Evolutionary conservation across 1,284 basidiomycete genomes (phyloP).

Genomic region (Rhodotorula glutinis): DNA sequence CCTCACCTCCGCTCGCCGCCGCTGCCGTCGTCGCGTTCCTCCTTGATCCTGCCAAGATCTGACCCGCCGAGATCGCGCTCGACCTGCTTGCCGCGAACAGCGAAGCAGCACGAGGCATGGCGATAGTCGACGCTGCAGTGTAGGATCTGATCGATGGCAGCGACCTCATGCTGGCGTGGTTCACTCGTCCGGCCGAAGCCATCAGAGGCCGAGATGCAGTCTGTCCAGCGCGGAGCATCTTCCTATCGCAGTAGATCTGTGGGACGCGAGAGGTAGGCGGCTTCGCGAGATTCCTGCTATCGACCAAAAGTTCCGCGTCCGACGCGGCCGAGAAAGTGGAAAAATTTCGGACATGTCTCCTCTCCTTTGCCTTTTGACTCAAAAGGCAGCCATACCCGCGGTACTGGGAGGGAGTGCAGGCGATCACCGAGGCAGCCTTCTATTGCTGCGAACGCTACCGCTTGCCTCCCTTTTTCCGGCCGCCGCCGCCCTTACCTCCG

Average conservation of each 20-base stretch:
- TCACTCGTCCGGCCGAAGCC: not conserved
- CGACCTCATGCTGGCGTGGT: not conserved
- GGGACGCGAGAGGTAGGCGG: not conserved
- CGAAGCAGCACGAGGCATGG: not conserved
- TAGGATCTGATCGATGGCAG: not conserved
- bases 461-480: conserved; percentile 36
- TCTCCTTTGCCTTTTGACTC: too few species aligned
- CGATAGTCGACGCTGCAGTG: not conserved
- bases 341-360: too few species aligned
- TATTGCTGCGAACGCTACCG: conserved; percentile 8
- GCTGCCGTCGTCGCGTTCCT: not conserved
- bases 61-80: not conserved
- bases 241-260: not conserved
- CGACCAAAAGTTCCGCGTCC: not conserved
- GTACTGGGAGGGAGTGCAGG: too few species aligned
- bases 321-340: not conserved
- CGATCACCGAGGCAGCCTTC: too few species aligned
- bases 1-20: not conserved
- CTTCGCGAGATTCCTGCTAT: not conserved
- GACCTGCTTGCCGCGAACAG: not conserved
- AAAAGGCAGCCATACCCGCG: too few species aligned
- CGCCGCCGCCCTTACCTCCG: not conserved
- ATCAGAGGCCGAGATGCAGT: not conserved
- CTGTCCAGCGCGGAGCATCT: not conserved
- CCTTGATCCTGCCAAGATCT: not conserved